A percentile compares a stretch with the other conserved stretches of the same genome.
These are phyloP conservation scores for Acanthamoeba polyphaga DNA, from an alignment of 208 protist species.

Conservation along the genomic window DNA sequence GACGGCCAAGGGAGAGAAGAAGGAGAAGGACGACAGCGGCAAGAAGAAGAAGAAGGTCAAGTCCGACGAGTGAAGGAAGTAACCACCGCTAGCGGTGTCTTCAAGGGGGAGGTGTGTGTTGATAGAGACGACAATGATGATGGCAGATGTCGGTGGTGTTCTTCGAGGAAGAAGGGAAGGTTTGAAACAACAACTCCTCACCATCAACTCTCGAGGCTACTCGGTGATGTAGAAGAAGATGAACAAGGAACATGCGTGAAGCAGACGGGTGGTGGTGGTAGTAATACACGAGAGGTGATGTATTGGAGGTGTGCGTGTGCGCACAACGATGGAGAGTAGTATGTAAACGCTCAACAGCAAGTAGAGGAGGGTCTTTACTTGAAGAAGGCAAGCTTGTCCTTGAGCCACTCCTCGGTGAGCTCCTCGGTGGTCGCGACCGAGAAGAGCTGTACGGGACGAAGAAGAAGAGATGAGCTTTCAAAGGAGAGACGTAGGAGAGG, in stretches of 20 bases:
- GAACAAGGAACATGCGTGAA: too few relatives aligned
- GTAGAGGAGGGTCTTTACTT: background rate
- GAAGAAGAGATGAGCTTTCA: background rate
- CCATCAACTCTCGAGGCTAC: too few relatives aligned
- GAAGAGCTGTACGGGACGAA: background rate
- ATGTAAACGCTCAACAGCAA: background rate
- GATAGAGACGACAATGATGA: background rate
- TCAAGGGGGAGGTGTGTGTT: background rate
- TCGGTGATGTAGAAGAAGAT: too few relatives aligned
- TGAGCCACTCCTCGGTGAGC: slow-evolving; percentile 59
- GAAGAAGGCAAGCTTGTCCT: slow-evolving; percentile 71
- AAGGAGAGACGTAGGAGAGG: background rate
- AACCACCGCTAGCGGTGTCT: background rate
- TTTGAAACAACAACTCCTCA: background rate
- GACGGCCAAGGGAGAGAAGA: background rate
- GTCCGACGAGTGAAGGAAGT: background rate
- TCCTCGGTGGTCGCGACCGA: slow-evolving; percentile 40
- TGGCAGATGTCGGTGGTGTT: background rate
- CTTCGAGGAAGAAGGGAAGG: background rate
- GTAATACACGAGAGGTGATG: too few relatives aligned
- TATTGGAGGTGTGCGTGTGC: too few relatives aligned
- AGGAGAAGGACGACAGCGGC: background rate
- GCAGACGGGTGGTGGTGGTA: background rate
- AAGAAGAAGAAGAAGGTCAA: slow-evolving; percentile 53
- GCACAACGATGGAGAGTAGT: background rate